These are phyloP conservation scores for Colletotrichum sp. DNA, from an alignment of 2,329 filamentous ascomycete species.

Conservation along the genomic window DNA sequence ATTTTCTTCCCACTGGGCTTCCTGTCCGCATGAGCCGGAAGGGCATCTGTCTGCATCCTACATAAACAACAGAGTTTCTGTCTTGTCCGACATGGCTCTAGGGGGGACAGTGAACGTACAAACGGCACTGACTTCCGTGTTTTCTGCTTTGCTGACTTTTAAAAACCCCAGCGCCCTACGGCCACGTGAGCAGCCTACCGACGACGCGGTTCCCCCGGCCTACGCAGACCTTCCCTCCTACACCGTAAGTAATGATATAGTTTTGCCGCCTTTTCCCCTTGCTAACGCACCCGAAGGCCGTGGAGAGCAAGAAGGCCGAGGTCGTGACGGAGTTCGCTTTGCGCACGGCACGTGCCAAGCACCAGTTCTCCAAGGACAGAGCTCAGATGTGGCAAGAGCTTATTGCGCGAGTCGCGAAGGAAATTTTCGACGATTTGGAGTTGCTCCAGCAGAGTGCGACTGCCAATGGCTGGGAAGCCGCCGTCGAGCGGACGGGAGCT, in stretches of 20 bases:
- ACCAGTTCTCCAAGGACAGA: background rate
- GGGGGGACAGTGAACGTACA: too few relatives aligned
- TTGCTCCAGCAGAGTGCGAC: background rate
- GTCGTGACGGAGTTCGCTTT: background rate
- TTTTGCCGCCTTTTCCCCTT: rapidly evolving
- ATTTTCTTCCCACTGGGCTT: too few relatives aligned
- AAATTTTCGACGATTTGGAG: background rate
- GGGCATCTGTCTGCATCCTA: background rate
- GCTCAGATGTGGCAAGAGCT: background rate
- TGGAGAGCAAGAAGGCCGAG: background rate
- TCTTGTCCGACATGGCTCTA: rapidly evolving
- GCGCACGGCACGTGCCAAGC: background rate
- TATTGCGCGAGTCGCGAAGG: background rate
- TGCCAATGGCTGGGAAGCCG: background rate
- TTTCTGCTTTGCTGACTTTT: background rate
- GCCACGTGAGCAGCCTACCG: rapidly evolving
- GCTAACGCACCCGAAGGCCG: background rate
- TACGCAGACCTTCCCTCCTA: background rate
- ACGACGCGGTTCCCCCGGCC: background rate
- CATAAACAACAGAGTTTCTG: background rate
- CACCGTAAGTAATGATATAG: background rate
- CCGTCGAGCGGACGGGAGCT: background rate
- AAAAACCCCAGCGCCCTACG: background rate
- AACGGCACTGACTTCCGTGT: rapidly evolving
- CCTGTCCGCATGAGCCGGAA: rapidly evolving